Conservation (phyloP, 257 asterid genomes). For the Jaltomata sinuosa region DNA sequence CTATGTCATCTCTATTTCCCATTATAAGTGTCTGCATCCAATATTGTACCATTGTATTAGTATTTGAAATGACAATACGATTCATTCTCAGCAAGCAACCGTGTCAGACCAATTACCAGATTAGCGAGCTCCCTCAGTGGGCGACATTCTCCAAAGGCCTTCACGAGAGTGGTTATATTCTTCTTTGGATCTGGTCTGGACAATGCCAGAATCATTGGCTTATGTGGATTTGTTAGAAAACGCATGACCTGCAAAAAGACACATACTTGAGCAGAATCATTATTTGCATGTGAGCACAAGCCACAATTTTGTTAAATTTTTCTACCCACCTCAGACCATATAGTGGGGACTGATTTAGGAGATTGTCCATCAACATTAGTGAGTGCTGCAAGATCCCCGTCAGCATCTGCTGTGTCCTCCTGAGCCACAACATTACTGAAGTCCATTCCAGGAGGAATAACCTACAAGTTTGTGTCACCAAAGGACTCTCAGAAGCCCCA, state of each 20-base stretch:
- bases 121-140: conserved; percentile 72
- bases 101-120: conserved; percentile 39
- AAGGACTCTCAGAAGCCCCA: not conserved
- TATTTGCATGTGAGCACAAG: not conserved
- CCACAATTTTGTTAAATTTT: not conserved
- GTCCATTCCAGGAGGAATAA: conserved; percentile 91
- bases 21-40: conserved; percentile 62
- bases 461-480: conserved; percentile 19
- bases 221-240: conserved; percentile 76
- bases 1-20: conserved; percentile 86
- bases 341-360: conserved; percentile 61
- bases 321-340: conserved; percentile 71
- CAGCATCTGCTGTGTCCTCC: conserved; percentile 53
- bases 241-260: conserved; percentile 53
- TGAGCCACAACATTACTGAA: conserved; percentile 62
- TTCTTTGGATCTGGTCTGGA: conserved; percentile 88
- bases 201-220: conserved; percentile 80
- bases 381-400: conserved; percentile 46
- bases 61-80: not conserved
- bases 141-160: conserved; percentile 87
- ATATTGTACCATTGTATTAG: not conserved
- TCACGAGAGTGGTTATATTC: conserved; percentile 62
- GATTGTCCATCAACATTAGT: conserved; percentile 48
- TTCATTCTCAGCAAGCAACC: not conserved
- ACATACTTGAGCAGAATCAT: not conserved